phyloP scores from a whole-genome alignment of 768 basidiomycete species.

The Omphalotus guepiniiformis region DNA sequence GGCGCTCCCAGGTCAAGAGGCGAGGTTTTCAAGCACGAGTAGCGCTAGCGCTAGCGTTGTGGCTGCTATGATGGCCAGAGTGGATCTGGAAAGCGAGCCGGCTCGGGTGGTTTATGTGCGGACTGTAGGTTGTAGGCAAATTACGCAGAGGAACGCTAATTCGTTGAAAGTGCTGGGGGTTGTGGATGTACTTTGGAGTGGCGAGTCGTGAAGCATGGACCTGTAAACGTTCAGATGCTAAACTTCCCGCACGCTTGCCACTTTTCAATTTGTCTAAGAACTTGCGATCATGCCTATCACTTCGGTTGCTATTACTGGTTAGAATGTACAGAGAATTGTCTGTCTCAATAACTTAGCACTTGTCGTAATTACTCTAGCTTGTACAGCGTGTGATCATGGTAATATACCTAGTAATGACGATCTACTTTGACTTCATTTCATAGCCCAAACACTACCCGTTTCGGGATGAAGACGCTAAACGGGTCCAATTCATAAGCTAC shows the following conservation, averaged over 20 bases:
- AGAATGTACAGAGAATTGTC: too few relatives aligned
- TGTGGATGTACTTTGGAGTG: not conserved
- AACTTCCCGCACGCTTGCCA: not conserved
- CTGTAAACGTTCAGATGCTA: not conserved
- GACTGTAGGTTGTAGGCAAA: not conserved
- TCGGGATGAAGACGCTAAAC: conserved; percentile 49
- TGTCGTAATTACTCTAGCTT: not conserved
- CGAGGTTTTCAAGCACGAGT: too few relatives aligned
- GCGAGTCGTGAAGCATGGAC: not conserved
- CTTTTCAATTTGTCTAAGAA: not conserved
- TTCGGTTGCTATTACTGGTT: too few relatives aligned
- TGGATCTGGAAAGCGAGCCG: not conserved
- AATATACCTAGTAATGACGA: too few relatives aligned
- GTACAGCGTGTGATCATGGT: not conserved
- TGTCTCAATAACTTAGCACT: too few relatives aligned
- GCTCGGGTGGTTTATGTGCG: not conserved
- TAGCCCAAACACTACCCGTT: conserved; percentile 55
- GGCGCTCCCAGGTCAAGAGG: too few relatives aligned
- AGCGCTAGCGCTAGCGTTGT: too few relatives aligned
- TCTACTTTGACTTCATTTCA: conserved; percentile 1
- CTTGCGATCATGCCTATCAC: not conserved
- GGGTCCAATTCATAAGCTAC: conserved; percentile 11
- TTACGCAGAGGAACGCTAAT: not conserved
- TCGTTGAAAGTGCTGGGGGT: not conserved
- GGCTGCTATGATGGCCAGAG: not conserved